Percentiles rank a stretch among this genome's conserved stretches.
Evolutionary conservation across 1,284 basidiomycete genomes (phyloP).

Genomic region (Ceratobasidium sp.): DNA sequence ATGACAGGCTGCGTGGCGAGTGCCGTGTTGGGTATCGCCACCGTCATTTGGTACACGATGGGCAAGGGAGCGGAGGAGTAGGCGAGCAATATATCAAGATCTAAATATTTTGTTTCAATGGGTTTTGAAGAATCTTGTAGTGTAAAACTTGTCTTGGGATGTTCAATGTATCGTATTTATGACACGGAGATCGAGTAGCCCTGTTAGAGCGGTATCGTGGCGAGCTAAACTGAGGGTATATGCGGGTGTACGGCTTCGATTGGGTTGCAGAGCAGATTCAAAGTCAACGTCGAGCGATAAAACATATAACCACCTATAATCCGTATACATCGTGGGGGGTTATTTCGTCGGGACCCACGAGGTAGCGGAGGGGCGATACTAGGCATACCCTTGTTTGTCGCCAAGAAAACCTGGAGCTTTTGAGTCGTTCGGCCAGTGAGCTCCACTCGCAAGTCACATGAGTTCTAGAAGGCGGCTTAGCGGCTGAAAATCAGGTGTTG

Average conservation of each 20-base stretch:
- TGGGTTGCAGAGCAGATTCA: no score
- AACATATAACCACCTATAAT: no score
- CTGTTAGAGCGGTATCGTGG: not conserved
- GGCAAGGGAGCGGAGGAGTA: conserved; percentile 1
- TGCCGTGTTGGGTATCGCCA: conserved; percentile 82
- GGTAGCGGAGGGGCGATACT: no score
- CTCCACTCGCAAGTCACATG: no score
- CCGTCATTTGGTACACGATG: conserved; percentile 85
- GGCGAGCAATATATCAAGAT: not conserved
- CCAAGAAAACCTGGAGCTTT: no score
- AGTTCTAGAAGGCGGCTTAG: no score
- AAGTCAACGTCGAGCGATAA: no score
- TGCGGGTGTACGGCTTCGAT: not conserved
- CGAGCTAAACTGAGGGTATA: not conserved
- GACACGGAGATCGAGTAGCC: not conserved
- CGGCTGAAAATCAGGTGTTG: no score
- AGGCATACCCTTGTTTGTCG: no score
- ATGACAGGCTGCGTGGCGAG: conserved; percentile 84
- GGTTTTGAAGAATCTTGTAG: not conserved
- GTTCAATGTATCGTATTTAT: conserved; percentile 3
- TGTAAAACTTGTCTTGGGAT: not conserved
- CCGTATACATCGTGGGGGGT: no score
- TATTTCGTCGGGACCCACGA: no score
- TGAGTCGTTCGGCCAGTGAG: no score
- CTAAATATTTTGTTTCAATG: not conserved